Evolutionary conservation across 2,329 filamentous ascomycete genomes (phyloP), one percentile per base, ranked within the genome.

Genomic region (Apiospora saccharicola): DNA sequence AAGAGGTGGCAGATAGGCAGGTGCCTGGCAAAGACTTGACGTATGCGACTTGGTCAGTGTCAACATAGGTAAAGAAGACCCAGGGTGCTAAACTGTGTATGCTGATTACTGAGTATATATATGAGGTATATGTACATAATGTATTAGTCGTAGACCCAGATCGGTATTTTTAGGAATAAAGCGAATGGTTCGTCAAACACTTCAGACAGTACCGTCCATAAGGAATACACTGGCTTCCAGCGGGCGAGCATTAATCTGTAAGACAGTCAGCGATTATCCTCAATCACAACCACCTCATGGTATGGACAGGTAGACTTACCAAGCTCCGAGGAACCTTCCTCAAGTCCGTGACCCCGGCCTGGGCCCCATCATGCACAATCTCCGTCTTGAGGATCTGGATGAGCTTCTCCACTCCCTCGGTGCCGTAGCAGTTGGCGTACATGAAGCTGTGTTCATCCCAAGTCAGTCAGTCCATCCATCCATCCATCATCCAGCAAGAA

Each of bases 391-490:
- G 78, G 26, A 88, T 83, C 70, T 84, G 77, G 70, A 87, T 85
- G 7, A 82, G 81, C 79, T 83, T 84, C 71, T 79, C 79, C 3
- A 88, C 86, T 30, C 87, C 87, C 30, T 83, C 82, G 5, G 81
- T 78, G 3, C 87, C 87, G 75, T 86, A 89, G 49, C 84, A 78
- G 75, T 88, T 87, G 68, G 85, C 82, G 76, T 83, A 89, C 84
- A 89, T 86, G 76, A 86, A 82, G 0, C 71, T 72, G 12, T 19
- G 12, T 19, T 16, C 12, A 16, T 64, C 13, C 13, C 26, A 53
- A 57, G 16, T n/a, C 26, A 49, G 26, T 49, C 34, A 71, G 67
- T 69, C 4, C 24, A 2, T 8, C n/a, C 2, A 2, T 12, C 6
- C 22, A n/a, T n/a, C 44, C 44, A 19, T n/a, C 46, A n/a, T n/a